Percentiles rank a stretch among this genome's conserved stretches.
Evolutionary conservation across 2,329 filamentous ascomycete genomes (phyloP).

Genomic region (Aspergillus clavatus): DNA sequence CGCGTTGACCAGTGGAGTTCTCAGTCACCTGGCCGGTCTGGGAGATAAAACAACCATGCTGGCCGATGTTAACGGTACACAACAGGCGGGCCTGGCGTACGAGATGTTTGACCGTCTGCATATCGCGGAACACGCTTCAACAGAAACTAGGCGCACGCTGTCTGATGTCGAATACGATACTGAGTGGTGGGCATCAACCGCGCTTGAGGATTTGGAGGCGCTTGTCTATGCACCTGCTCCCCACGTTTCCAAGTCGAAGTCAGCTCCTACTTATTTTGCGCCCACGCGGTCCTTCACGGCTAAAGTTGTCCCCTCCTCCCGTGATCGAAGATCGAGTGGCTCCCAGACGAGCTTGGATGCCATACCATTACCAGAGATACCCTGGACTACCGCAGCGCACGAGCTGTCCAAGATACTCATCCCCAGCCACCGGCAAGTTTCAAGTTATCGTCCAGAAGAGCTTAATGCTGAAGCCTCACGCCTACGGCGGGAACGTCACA

Average conservation of each 20-base stretch:
- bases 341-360: constrained; percentile 49
- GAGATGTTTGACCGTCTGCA: constrained; percentile 52
- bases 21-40: constrained; percentile 85
- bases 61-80: constrained; percentile 22
- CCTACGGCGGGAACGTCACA: constrained; percentile 61
- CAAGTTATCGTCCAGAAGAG: constrained; percentile 73
- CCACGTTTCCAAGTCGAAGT: constrained; percentile 49
- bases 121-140: constrained; percentile 13
- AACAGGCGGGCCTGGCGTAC: constrained; percentile 44
- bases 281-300: constrained; percentile 84
- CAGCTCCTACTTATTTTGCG: constrained; percentile 70
- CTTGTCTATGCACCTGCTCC: constrained; percentile 51
- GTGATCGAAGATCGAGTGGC: constrained; percentile 42
- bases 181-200: constrained; percentile 63
- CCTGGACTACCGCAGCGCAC: constrained; percentile 78
- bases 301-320: constrained; percentile 66
- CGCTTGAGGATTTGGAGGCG: constrained; percentile 66
- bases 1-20: constrained; percentile 77
- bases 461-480: constrained; percentile 65
- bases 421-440: constrained; percentile 67
- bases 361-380: constrained; percentile 72
- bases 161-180: constrained; percentile 53
- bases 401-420: constrained; percentile 80
- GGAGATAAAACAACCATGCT: constrained; percentile 45
- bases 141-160: constrained; percentile 3